These are phyloP conservation scores for Neopestalotiopsis sp. DNA, from an alignment of 2,329 filamentous ascomycete species.

Conservation along the genomic window DNA sequence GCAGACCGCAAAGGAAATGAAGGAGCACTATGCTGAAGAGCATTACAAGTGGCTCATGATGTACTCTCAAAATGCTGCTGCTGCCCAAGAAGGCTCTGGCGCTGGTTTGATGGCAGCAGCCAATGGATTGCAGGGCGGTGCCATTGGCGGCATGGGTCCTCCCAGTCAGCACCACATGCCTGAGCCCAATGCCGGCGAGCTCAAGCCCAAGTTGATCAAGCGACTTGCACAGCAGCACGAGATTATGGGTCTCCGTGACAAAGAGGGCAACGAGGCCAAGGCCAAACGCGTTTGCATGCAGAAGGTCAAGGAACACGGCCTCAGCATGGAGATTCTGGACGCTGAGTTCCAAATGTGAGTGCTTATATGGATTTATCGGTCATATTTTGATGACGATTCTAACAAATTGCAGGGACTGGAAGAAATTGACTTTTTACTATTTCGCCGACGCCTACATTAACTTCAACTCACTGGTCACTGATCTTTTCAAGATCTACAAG, in stretches of 20 bases:
- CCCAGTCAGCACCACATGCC: constrained; percentile 76
- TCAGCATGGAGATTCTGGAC: constrained; percentile 98
- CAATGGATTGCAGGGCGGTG: constrained; percentile 69
- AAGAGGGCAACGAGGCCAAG: constrained; percentile 97
- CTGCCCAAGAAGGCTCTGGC: constrained; percentile 62
- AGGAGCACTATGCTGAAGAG: constrained; percentile 91
- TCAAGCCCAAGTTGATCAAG: constrained; percentile 97
- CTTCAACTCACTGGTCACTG: constrained; percentile 96
- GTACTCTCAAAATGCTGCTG: constrained; percentile 83
- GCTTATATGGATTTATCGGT: neutral
- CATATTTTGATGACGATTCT: constrained; percentile 24
- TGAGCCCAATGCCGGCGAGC: constrained; percentile 73
- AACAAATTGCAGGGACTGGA: constrained; percentile 78
- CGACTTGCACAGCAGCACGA: constrained; percentile 91
- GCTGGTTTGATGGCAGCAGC: constrained; percentile 69
- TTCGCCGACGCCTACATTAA: constrained; percentile 98
- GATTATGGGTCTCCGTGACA: constrained; percentile 86
- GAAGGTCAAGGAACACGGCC: constrained; percentile 91
- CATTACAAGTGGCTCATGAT: constrained; percentile 99
- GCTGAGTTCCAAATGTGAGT: constrained; percentile 97
- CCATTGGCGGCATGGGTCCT: constrained; percentile 80
- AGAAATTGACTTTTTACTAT: constrained; percentile 99
- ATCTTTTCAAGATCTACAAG: constrained; percentile 99
- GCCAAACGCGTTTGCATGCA: constrained; percentile 96
- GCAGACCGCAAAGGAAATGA: constrained; percentile 84